Base-by-base conservation (phyloP, 306 rosid species). In the Medicago truncatula region DNA sequence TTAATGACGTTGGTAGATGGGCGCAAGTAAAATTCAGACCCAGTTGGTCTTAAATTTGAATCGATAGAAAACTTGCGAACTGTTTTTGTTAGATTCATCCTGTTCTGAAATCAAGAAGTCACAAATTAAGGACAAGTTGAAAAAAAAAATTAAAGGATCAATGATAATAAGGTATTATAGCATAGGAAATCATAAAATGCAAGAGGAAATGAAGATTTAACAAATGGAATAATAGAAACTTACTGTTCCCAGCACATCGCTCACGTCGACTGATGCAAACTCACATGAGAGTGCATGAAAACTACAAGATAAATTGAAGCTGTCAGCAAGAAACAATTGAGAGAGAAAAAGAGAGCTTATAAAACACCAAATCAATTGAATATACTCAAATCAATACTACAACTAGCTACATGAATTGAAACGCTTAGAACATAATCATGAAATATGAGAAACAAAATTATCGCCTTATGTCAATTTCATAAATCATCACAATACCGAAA, bases 211-310 rank as follows among this genome's bases (percentile, higher is more conserved):
- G 49, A 40, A 49, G 66, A 78, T 64, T 53, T 70, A 57, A 68
- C 57, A 78, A 46, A 78, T 43, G 57, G 84, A 80, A 67, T 57
- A 70, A 74, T 50, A 76, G 84, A 86, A 82, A 89, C 99, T 95
- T 92, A 95, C 99, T 83, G 99, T 95, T 85, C 99, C 99, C 78
- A 95, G 73, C 73, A 92, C 89, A 23, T 95, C 99, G 70, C 93
- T 87, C 78, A 95, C 90, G 65, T 95, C 99, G 66, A 95, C 83
- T 7, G 97, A 86, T 74, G 96, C 97, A 85, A 95, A 95, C 81
- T 95, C 99, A 85, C 99, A 95, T 54, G 99, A 86, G 58, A 95
- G 99, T 16, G 92, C 88, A 75, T 93, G 97, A 80, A 95, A 92
- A 86, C 99, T 95, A 76, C 93, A 86, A 46, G 61, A 79, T 43